Conservation (phyloP, 2,329 filamentous ascomycete genomes). For the Claviceps maximensis region DNA sequence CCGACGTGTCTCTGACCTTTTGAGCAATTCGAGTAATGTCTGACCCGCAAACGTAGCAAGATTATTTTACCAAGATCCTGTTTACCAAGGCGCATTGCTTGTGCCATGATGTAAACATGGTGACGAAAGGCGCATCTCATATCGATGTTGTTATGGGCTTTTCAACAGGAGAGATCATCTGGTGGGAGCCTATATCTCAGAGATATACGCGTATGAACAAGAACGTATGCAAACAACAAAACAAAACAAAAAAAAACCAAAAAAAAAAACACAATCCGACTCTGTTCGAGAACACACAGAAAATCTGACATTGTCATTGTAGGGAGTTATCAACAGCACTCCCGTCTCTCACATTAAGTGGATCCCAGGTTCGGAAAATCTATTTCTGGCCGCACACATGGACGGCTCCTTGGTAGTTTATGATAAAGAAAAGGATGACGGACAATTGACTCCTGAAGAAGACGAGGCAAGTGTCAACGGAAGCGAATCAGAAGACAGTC, state of each 20-base stretch:
- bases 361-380: constrained; percentile 86
- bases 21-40: constrained; percentile 3
- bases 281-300: not conserved
- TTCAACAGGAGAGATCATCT: constrained; percentile 91
- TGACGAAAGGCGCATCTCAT: constrained; percentile 68
- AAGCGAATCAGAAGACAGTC: constrained; percentile 22
- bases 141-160: constrained; percentile 92
- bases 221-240: constrained; percentile 44
- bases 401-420: constrained; percentile 88
- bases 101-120: constrained; percentile 80
- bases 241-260: no score
- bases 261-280: not conserved
- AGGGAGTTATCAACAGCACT: constrained; percentile 77
- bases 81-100: constrained; percentile 95
- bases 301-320: constrained; percentile 1
- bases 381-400: constrained; percentile 85
- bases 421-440: constrained; percentile 93
- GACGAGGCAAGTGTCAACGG: constrained; percentile 55
- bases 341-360: constrained; percentile 80
- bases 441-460: constrained; percentile 61
- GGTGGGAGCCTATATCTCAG: constrained; percentile 95
- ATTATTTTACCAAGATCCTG: constrained; percentile 87
- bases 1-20: not conserved
- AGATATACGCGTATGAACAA: constrained; percentile 95
- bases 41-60: constrained; percentile 42